A percentile compares a stretch with the other conserved stretches of the same genome.
These are phyloP conservation scores for Aspergillus persii DNA, from an alignment of 2,329 filamentous ascomycete species.

Conservation along the genomic window DNA sequence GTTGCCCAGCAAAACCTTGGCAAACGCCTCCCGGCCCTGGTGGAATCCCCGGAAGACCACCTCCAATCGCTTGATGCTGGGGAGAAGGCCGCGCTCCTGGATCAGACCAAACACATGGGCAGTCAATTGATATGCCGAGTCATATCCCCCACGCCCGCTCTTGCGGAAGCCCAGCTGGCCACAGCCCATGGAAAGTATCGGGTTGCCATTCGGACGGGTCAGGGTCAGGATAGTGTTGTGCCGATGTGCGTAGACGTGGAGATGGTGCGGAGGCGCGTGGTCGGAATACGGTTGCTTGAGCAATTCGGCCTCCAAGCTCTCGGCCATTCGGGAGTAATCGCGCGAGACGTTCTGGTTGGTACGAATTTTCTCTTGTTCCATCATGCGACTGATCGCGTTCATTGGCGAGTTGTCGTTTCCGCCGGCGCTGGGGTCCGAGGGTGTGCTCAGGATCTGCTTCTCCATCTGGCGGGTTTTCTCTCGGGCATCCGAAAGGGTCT, in stretches of 20 bases:
- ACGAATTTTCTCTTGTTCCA: conserved; percentile 23
- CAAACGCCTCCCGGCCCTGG: conserved; percentile 78
- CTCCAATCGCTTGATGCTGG: conserved; percentile 74
- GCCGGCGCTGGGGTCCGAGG: conserved; percentile 12
- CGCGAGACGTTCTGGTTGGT: conserved; percentile 19
- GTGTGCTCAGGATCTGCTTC: conserved; percentile 26
- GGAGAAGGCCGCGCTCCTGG: conserved; percentile 74
- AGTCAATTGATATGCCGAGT: conserved; percentile 86
- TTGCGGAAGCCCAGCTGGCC: conserved; percentile 94
- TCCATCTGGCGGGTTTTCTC: conserved; percentile 26
- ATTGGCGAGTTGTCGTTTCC: conserved; percentile 23
- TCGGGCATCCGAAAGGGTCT: conserved; percentile 17
- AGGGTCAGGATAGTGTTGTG: conserved; percentile 96
- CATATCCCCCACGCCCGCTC: conserved; percentile 74
- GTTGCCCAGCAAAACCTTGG: conserved; percentile 81
- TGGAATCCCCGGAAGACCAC: conserved; percentile 84
- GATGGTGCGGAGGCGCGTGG: conserved; percentile 63
- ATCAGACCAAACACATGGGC: conserved; percentile 81
- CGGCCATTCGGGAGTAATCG: conserved; percentile 32
- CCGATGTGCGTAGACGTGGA: conserved; percentile 82
- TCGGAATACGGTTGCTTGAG: conserved; percentile 37
- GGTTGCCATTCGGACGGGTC: conserved; percentile 74
- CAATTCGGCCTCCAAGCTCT: conserved; percentile 36
- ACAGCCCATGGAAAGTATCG: conserved; percentile 74
- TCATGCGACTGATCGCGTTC: conserved; percentile 31